Base-by-base conservation (phyloP, 1,284 basidiomycete species). In the Irpex sp. region DNA sequence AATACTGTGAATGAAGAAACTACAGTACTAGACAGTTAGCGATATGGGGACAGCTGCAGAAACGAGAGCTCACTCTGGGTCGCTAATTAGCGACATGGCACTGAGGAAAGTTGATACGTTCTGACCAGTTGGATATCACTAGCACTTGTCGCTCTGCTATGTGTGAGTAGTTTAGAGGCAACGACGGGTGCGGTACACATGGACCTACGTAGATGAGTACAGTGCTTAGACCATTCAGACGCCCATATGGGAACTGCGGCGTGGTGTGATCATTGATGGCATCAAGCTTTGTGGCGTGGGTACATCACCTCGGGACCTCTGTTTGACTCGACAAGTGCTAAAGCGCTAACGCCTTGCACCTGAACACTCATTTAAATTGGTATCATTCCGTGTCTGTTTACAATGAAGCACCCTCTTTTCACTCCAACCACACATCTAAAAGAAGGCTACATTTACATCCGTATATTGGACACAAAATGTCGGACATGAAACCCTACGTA, bases 1-100 rank as follows among this genome's bases (percentile, higher is more conserved):
- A 9, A 97, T 81, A 68, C 84, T 86, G 72, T 97, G 95, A 5
- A 96, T 90, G 54, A 96, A 82, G 74, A 90, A 96, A 68, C 95
- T 97, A 69, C 64, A 7, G 19, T 19, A 36, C 21, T 48, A 48
- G 21, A 57, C 17, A n/a, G 26, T 8, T 51, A 47, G 59, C n/a
- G 13, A 5, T 44, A 11, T 61, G 6, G 51, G 31, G 31, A 31
- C 31, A n/a, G 7, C 54, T 34, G 51, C 11, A 58, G 44, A 11
- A 8, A 19, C 57, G 19, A 62, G 36, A 48, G 34, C 47, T 51
- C 62, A 85, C 83, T 82, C 82, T 52, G 84, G 81, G 65, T 89
- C 86, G 68, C 83, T 88, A 67, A 89, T 81, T 63, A 89, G 78
- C 51, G 87, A 87, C 87, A 89, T 88, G 48, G 21, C 7, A 26